A percentile compares a stretch with the other conserved stretches of the same genome.
Conservation (phyloP, 2,329 filamentous ascomycete genomes). For the Monilinia vaccinii-corymbosi region DNA sequence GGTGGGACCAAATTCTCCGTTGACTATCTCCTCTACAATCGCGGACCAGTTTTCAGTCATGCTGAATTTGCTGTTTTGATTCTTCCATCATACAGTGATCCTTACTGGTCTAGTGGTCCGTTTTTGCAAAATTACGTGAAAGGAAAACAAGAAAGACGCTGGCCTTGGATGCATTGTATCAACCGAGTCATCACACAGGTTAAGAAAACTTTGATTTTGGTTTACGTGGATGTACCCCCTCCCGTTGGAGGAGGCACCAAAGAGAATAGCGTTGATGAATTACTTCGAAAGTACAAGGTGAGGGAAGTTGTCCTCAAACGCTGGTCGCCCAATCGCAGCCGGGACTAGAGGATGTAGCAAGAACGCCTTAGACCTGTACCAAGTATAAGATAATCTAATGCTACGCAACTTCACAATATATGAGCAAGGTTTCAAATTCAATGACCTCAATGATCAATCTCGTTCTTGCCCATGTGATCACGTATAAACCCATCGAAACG, state of each 20-base stretch:
- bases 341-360: not conserved
- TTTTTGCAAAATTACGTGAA: conserved; percentile 43
- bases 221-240: conserved; percentile 84
- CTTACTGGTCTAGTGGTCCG: conserved; percentile 54
- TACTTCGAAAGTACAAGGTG: conserved; percentile 63
- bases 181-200: conserved; percentile 87
- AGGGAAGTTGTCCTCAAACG: conserved; percentile 73
- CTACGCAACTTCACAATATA: not conserved
- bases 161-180: conserved; percentile 81
- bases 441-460: not conserved
- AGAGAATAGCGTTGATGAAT: conserved; percentile 47
- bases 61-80: conserved; percentile 87
- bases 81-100: conserved; percentile 68
- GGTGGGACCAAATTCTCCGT: conserved; percentile 90
- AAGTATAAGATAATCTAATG: not conserved
- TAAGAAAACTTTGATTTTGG: conserved; percentile 78
- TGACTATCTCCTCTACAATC: conserved; percentile 89
- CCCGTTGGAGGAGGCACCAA: conserved; percentile 42
- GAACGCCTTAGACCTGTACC: not conserved
- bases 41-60: conserved; percentile 88
- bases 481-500: not conserved
- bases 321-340: conserved; percentile 67
- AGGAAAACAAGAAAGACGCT: conserved; percentile 44
- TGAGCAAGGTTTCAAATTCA: not conserved
- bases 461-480: not conserved